Evolutionary conservation across 177 flowering plant species (phyloP), one percentile per base, ranked within the genome.

Genomic region (Vitis hybrid): DNA sequence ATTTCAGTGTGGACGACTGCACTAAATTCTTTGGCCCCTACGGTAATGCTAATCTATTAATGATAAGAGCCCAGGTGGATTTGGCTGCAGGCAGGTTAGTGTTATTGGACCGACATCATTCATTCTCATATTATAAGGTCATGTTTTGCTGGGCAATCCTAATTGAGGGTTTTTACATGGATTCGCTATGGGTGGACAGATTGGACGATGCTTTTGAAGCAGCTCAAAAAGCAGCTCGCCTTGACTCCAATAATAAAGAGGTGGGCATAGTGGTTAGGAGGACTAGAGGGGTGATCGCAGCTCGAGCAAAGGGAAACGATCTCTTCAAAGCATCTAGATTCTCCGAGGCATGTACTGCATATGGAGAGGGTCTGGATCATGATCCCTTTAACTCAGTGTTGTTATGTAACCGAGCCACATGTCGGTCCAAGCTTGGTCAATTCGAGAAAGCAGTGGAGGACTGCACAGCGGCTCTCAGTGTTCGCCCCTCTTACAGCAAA

Each of bases 351-450:
- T 80, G 85, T 65, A 45, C 50, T 55, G 92, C 92, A 0, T 91
- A 96, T 50, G 84, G 84, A 0, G 91, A 88, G 31, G 97, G 99
- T 14, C 89, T 96, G 0, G 86, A 87, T 33, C 86, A 80, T 51
- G 98, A 91, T 45, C 92, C 89, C 0, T 67, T 72, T 69, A 95
- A 91, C 78, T 82, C 97, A 2, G 83, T 90, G 18, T 75, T 95
- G 77, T 69, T 93, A 5, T 90, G 98, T 62, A 95, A 95, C 76
- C 79, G 98, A 64, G 99, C 97, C 0, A 89, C 97, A 18, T 91
- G 92, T 60, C 73, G 88, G 51, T 79, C 87, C 51, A 90, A 89
- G 74, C 86, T 91, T 2, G 87, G 88, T 3, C 97, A 89, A 33
- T 82, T 72, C 55, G 97, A 93, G 70, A 88, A 84, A 52, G 97